Conservation (phyloP, 805 yeast genomes). For the Candida wancherniae region DNA sequence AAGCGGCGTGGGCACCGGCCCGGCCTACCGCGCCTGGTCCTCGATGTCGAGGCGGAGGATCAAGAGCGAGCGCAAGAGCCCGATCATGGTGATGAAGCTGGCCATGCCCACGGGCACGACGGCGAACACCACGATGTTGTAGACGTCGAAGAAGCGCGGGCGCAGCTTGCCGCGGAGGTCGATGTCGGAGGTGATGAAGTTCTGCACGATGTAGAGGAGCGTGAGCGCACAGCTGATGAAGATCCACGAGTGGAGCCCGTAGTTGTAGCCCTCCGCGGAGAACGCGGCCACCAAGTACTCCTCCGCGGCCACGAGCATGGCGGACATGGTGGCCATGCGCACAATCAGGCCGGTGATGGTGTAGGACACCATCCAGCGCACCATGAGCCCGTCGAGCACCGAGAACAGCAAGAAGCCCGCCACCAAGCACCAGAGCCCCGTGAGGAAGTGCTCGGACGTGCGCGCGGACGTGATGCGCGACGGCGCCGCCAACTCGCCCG, state of each 20-base stretch:
- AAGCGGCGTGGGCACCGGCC: too few species aligned
- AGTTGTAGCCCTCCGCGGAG: constrained; percentile 60
- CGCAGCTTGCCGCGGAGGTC: constrained; percentile 43
- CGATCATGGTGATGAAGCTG: constrained; percentile 87
- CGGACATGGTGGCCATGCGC: constrained; percentile 77
- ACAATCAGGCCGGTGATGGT: constrained; percentile 84
- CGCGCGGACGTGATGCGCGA: constrained; percentile 50
- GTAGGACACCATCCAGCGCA: constrained; percentile 90
- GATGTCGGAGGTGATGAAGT: constrained; percentile 77
- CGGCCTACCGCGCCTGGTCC: too few species aligned
- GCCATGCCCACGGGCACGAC: constrained; percentile 98
- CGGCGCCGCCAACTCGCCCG: constrained; percentile 13
- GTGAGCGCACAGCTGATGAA: constrained; percentile 83
- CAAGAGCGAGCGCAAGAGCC: constrained; percentile 67
- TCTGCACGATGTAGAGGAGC: constrained; percentile 74
- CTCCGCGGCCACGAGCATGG: constrained; percentile 66
- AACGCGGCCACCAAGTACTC: constrained; percentile 62
- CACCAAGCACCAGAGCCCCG: constrained; percentile 91
- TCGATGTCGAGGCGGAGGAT: constrained; percentile 66
- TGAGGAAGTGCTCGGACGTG: constrained; percentile 71
- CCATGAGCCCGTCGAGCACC: constrained; percentile 82
- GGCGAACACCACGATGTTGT: constrained; percentile 88
- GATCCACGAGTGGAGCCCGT: constrained; percentile 87
- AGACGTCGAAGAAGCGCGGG: constrained; percentile 75
- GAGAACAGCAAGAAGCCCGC: constrained; percentile 80